Base-by-base conservation (phyloP, 148 eudicot genomes). In the Camellia lanceoleosa region DNA sequence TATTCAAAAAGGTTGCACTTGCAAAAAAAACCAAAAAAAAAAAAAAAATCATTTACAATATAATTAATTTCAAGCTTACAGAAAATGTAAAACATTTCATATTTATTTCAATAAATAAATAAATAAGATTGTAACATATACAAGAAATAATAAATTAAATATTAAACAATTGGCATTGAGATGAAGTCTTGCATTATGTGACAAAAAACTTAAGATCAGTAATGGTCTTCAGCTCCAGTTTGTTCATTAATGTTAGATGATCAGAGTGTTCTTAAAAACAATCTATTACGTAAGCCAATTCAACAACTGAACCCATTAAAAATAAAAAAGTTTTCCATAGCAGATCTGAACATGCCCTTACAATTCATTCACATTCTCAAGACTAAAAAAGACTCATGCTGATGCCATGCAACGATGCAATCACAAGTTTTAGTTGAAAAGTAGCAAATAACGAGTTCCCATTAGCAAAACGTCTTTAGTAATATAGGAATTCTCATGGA, bases 71-170 rank as follows among this genome's bases (percentile, higher is more conserved):
- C n/a, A n/a, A n/a, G n/a, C n/a, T n/a, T n/a, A n/a, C n/a, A n/a
- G n/a, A n/a, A n/a, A n/a, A n/a, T n/a, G n/a, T n/a, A n/a, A n/a
- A n/a, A n/a, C n/a, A n/a, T n/a, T n/a, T n/a, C n/a, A n/a, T n/a
- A n/a, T n/a, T n/a, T n/a, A n/a, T n/a, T n/a, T n/a, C n/a, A n/a
- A n/a, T n/a, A n/a, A n/a, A n/a, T n/a, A n/a, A n/a, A n/a, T n/a
- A n/a, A n/a, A n/a, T n/a, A n/a, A n/a, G n/a, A n/a, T n/a, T n/a
- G n/a, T n/a, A n/a, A n/a, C n/a, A n/a, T n/a, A n/a, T n/a, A 84
- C 7, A 75, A 68, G 63, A 78, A 77, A 66, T 23, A 78, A 23
- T n/a, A 77, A 68, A 69, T 5, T 49, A 49, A 49, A 49, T 49
- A 49, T 3, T 7, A 49, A 49, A 49, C 52, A 64, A 13, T 75